Percentiles rank a stretch among this genome's conserved stretches.
Conservation (phyloP, 2,329 filamentous ascomycete genomes). For the Colletotrichum liaoningense region DNA sequence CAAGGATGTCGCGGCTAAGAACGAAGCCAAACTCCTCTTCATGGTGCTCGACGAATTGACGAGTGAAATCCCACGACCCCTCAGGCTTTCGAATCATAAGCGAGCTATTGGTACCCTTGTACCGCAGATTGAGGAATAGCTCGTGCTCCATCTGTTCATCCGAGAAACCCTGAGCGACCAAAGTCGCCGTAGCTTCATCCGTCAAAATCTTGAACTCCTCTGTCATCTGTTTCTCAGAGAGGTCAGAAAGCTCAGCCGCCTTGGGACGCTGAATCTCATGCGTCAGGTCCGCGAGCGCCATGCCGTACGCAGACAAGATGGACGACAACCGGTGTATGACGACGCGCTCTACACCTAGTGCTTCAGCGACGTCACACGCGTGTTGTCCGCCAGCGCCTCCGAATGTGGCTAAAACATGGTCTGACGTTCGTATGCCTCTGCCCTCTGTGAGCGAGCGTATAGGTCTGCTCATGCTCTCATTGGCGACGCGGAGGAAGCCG, state of each 20-base stretch:
- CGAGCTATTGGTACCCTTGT: conserved; percentile 89
- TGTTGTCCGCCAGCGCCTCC: conserved; percentile 64
- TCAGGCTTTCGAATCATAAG: conserved; percentile 86
- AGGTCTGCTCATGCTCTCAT: conserved; percentile 89
- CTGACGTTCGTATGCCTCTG: conserved; percentile 89
- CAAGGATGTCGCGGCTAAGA: conserved; percentile 82
- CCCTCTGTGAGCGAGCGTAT: conserved; percentile 92
- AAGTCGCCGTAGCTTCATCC: background rate
- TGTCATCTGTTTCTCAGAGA: background rate
- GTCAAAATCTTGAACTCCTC: background rate
- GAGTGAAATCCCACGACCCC: background rate
- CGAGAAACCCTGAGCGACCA: conserved; percentile 68
- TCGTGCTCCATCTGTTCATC: conserved; percentile 83
- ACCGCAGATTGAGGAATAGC: conserved; percentile 93
- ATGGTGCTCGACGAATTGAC: conserved; percentile 69
- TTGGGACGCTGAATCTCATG: conserved; percentile 55
- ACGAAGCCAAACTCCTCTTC: conserved; percentile 95
- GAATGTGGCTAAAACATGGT: conserved; percentile 91
- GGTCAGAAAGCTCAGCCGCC: background rate
- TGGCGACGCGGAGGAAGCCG: conserved; percentile 91
- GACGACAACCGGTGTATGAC: background rate
- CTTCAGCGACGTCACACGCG: background rate
- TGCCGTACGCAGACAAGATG: background rate
- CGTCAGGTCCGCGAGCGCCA: background rate
- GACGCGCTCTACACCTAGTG: background rate